A percentile compares a stretch with the other conserved stretches of the same genome.
phyloP scores from a whole-genome alignment of 75 land plant species.

The Azolla pinnata region DNA sequence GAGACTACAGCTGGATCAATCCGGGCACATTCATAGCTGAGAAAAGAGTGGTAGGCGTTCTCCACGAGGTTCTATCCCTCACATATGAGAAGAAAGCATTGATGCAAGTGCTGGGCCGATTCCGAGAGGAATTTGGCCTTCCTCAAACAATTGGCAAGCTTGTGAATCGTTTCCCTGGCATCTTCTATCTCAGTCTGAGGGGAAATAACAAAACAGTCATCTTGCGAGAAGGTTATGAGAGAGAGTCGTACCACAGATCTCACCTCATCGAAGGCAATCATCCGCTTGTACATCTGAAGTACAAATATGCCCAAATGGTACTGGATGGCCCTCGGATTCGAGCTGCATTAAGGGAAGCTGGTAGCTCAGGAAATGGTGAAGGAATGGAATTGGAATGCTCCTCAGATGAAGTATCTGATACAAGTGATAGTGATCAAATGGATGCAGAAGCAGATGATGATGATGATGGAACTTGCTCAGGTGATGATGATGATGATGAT shows the following conservation, averaged over 20 bases:
- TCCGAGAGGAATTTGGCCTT: conserved; percentile 43
- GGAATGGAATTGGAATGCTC: no score
- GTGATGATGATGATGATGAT: no score
- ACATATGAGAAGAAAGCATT: conserved; percentile 59
- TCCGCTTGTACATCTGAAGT: not conserved
- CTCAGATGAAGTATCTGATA: no score
- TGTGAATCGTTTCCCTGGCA: conserved; percentile 61
- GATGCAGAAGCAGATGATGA: no score
- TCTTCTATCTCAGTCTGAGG: conserved; percentile 64
- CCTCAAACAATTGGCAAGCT: conserved; percentile 52
- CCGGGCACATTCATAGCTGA: conserved; percentile 36
- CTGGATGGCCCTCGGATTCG: not conserved
- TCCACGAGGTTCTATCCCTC: conserved; percentile 67
- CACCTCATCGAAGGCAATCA: conserved; percentile 6
- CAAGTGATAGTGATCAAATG: no score
- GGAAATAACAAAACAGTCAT: conserved; percentile 48
- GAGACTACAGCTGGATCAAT: conserved; percentile 16
- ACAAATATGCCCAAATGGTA: conserved; percentile 4
- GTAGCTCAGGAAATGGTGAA: no score
- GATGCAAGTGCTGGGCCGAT: conserved; percentile 43
- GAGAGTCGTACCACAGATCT: not conserved
- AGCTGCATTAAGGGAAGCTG: no score
- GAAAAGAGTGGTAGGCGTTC: conserved; percentile 54
- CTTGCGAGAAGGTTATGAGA: conserved; percentile 51
- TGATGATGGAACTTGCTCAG: no score